Base-by-base conservation (phyloP, 2,329 filamentous ascomycete species). In the Coleophoma cylindrospora region DNA sequence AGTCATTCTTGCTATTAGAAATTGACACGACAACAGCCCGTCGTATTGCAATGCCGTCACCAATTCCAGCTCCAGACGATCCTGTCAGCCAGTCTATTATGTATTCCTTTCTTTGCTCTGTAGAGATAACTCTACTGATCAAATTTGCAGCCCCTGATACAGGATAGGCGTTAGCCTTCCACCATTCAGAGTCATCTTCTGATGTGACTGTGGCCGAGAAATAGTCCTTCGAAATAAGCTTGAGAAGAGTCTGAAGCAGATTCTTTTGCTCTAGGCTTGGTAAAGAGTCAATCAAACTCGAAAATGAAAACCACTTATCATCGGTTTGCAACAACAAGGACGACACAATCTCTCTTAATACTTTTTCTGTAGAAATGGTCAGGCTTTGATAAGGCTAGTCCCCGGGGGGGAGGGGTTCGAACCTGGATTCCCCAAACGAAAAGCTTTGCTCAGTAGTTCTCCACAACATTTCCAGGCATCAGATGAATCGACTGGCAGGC, bases 81-180 rank as follows among this genome's bases (percentile, higher is more conserved):
- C 74, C 76, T 12, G 79, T 76, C 38, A 90, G 74, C 86, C 87
- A 92, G 34, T 74, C 70, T 10, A 81, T 64, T 0, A 91, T 66
- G 49, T 83, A 70, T 9, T 68, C 70, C 53, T 73, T 77, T n/a
- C 80, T 69, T 14, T 74, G 64, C 47, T 78, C 73, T n/a, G 70
- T 62, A 1, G 66, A 66, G 2, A 83, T 63, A 1, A 87, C 57
- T 0, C 62, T 58, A 43, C 70, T 68, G 17, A 91, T 68, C 15
- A 87, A 63, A 3, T 76, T 74, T 15, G 86, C 79, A 34, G 76
- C 75, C 4, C 81, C 83, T 38, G 79, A 75, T 13, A 90, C 70
- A 1, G 63, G 14, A n/a, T 44, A 43, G 10, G 53, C 49, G 53
- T 66, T 61, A 38, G 51, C 45, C 41, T 61, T 49, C 64, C 64